Evolutionary conservation across 208 protist genomes (phyloP), one percentile per base, ranked within the genome.

Genomic region (Crithidia sp.): DNA sequence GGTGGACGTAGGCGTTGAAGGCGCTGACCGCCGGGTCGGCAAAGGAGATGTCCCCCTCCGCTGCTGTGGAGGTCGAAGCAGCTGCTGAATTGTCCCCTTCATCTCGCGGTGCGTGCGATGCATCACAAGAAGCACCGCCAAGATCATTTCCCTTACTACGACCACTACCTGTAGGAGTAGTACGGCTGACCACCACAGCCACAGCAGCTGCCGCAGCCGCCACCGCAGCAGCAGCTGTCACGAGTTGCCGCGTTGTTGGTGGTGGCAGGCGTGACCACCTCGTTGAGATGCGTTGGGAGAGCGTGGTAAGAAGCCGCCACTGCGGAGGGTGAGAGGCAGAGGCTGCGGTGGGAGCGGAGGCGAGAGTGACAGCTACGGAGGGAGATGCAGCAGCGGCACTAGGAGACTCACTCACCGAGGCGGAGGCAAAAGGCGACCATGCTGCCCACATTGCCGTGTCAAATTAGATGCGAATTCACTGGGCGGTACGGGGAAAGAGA

Each of bases 21-120:
- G 78, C 73, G 47, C 76, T 78, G 70, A 86, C 84, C 6, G 81
- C 71, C 9, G 72, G 80, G 56, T 90, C 84, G 13, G 67, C 74
- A 63, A 91, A 94, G 9, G 71, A 67, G 53, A 91, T 83, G 55
- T 81, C 82, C 36, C 17, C n/a, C 17, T 47, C 43, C 49, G 13
- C 37, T 16, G 37, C 39, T 5, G 58, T 50, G 41, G 45, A 13
- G 2, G 45, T 13, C 12, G 45, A 13, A 13, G 14, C 58, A 50
- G 58, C 41, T 14, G 19, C 12, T 0, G 5, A 3, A 4, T 19
- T 0, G 17, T 17, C 13, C 55, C 7, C 12, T 66, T 5, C 44
- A 3, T 50, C 19, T 43, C 44, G 44, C 16, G 14, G 14, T 12
- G 8, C 16, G 7, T 19, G 16, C 8, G 14, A 28, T 28, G 28